Base-by-base conservation (phyloP, 78 protist species). In the Anaeramoeba flamelloides region DNA sequence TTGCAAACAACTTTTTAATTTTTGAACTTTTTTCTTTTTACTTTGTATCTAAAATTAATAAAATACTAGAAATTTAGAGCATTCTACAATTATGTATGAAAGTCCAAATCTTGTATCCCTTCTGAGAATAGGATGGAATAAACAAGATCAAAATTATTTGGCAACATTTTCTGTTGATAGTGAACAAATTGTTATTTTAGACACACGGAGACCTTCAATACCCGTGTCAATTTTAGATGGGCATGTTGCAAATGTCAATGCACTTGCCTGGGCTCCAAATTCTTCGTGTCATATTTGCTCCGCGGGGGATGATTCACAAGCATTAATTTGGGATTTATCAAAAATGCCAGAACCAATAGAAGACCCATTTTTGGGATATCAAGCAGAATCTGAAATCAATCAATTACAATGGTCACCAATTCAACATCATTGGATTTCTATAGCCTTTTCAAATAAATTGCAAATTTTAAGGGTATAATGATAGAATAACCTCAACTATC, bases 281-380 rank as follows among this genome's bases (percentile, higher is more conserved):
- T 91, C 97, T 22, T 78, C 88, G 37, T 74, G 90, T 87, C 95
- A 94, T 83, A 75, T 96, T 31, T 87, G 94, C 83, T 85, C 98
- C n/a, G 94, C 88, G 0, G 80, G 82, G 12, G 86, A 81, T 22
- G 69, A 53, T 53, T 17, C 34, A 26, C 92, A 88, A 79, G 97
- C 98, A 8, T 82, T 94, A 38, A 94, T 96, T 83, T 97, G 99
- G 99, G 98, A 97, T 82, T 77, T 97, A 31, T 53, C 91, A 4
- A 37, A 40, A 33, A 33, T 91, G 81, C 98, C 97, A 17, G 79
- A 87, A 65, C 89, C 92, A 8, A 88, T 91, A 65, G 89, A 84
- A 34, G 88, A 53, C 8, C 69, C 69, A 53, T 8, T 53, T 53
- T 17, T 53, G 8, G 69, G 69, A 26, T 53, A 53, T 53, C 8